phyloP scores from a whole-genome alignment of 805 yeast species.

The Kodamaea neixiangensis region DNA sequence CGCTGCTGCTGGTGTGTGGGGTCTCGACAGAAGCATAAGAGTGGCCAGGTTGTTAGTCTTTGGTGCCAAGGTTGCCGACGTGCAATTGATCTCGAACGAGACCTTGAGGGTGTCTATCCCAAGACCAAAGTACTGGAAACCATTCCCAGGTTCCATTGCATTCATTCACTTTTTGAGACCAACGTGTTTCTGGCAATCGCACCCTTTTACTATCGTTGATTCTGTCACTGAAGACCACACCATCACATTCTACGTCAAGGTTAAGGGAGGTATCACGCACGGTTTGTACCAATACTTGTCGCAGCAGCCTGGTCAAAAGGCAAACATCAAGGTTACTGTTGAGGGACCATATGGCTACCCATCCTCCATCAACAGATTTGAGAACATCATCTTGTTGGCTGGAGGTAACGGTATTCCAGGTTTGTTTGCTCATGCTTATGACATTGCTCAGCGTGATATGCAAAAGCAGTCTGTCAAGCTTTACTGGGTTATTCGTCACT shows the following conservation, averaged over 20 bases:
- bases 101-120: constrained; percentile 49
- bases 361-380: constrained; percentile 32
- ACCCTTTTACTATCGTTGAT: constrained; percentile 66
- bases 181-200: constrained; percentile 64
- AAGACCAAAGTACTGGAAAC: constrained; percentile 51
- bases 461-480: constrained; percentile 23
- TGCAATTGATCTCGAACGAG: constrained; percentile 43
- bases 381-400: constrained; percentile 29
- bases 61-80: constrained; percentile 41
- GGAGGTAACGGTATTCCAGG: constrained; percentile 49
- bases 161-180: constrained; percentile 59
- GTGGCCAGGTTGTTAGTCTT: constrained; percentile 34
- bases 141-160: constrained; percentile 57
- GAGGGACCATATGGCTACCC: constrained; percentile 45
- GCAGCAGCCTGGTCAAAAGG: constrained; percentile 33
- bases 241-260: constrained; percentile 28
- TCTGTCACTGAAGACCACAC: constrained; percentile 33
- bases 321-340: constrained; percentile 30
- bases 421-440: constrained; percentile 32
- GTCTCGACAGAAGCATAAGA: constrained; percentile 36
- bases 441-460: constrained; percentile 20
- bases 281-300: constrained; percentile 35
- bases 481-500: constrained; percentile 44
- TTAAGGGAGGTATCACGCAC: constrained; percentile 42
- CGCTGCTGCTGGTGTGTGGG: constrained; percentile 40